Evolutionary conservation across 164 flowering plant species (phyloP).

Genomic region (Berberis thunbergii): DNA sequence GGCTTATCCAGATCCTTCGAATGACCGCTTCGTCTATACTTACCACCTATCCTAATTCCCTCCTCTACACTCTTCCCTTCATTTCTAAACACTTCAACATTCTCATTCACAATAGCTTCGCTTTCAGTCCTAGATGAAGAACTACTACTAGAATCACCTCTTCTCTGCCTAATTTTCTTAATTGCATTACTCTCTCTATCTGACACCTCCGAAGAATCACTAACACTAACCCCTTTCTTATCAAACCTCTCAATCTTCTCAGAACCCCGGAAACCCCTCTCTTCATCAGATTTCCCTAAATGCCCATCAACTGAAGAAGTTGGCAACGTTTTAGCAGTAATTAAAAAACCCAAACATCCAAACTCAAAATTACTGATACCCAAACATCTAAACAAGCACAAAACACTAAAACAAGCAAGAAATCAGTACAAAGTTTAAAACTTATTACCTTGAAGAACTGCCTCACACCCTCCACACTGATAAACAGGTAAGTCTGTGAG

Average conservation of each 20-base stretch:
- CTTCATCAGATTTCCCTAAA: constrained; percentile 25
- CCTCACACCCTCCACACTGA: constrained; percentile 57
- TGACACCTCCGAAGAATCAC: background rate
- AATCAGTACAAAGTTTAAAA: constrained; percentile 1
- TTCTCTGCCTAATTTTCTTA: constrained; percentile 7
- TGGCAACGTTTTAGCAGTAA: constrained; percentile 31
- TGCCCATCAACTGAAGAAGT: constrained; percentile 14
- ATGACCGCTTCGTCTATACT: constrained; percentile 1
- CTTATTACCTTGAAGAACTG: constrained; percentile 42
- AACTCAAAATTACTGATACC: constrained; percentile 7
- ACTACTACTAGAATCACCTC: constrained; percentile 9
- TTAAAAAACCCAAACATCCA: constrained; percentile 7
- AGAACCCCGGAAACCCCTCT: constrained; percentile 13
- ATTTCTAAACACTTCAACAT: constrained; percentile 1
- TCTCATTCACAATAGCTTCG: constrained; percentile 6
- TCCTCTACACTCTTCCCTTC: constrained; percentile 4
- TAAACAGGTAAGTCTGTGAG: constrained; percentile 35
- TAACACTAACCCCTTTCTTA: background rate
- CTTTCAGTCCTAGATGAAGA: constrained; percentile 15
- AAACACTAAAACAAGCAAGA: constrained; percentile 2
- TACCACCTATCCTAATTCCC: constrained; percentile 7
- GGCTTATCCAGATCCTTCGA: constrained; percentile 12
- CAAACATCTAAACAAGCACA: constrained; percentile 1
- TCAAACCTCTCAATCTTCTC: constrained; percentile 12
- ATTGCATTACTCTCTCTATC: constrained; percentile 18